Evolutionary conservation across 1,284 basidiomycete species (phyloP).

Genomic region (Ustilago tritici): DNA sequence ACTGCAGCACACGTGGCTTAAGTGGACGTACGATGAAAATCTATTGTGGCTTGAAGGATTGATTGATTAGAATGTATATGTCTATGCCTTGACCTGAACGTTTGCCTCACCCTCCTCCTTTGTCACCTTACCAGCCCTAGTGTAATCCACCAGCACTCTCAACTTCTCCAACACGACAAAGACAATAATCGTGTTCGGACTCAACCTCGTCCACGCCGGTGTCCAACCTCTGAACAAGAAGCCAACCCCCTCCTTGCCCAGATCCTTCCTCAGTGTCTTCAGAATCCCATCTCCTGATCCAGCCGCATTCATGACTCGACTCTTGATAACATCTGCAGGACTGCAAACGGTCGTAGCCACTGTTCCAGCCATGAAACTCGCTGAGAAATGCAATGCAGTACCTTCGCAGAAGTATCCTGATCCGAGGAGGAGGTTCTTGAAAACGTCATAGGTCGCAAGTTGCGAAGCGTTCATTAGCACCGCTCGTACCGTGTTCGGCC

Average conservation of each 20-base stretch:
- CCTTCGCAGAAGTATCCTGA: conserved; percentile 71
- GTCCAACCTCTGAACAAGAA: conserved; percentile 75
- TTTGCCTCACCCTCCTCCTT: neutral
- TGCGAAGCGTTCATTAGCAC: conserved; percentile 73
- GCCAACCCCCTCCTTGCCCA: conserved; percentile 70
- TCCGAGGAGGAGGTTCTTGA: conserved; percentile 72
- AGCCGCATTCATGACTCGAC: conserved; percentile 71
- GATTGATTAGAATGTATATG: neutral
- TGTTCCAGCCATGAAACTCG: conserved; percentile 73
- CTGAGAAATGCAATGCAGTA: conserved; percentile 71
- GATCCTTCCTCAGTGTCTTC: conserved; percentile 47
- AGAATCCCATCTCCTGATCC: conserved; percentile 45
- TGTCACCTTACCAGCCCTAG: conserved; percentile 6
- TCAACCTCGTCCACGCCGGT: conserved; percentile 72
- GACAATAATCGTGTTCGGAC: conserved; percentile 68
- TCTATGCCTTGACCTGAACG: conserved; percentile 22
- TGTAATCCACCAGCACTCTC: conserved; percentile 57
- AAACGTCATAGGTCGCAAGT: conserved; percentile 72
- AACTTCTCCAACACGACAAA: conserved; percentile 67
- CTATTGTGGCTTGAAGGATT: neutral
- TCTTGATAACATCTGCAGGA: conserved; percentile 72
- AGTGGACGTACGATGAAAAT: neutral
- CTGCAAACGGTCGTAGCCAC: conserved; percentile 72
- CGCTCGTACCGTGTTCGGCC: conserved; percentile 73
- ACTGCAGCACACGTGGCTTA: neutral